phyloP scores from a whole-genome alignment of 495 filamentous ascomycete genomes.

The Daldinia grandis region DNA sequence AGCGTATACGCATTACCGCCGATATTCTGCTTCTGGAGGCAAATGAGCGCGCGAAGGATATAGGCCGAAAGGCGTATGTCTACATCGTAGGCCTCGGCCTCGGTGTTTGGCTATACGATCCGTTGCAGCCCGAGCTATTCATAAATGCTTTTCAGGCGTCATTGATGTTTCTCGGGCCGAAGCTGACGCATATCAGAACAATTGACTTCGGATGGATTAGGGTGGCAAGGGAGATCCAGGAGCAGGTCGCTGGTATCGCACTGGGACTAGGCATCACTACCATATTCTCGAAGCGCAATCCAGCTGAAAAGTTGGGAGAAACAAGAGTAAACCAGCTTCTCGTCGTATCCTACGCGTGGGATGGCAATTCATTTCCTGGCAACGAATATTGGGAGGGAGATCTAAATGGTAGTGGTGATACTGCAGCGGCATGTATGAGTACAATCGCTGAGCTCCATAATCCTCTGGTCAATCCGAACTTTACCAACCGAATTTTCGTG shows the following conservation, averaged over 20 bases:
- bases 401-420: slow-evolving; percentile 45
- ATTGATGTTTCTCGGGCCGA: not conserved
- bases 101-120: slow-evolving; percentile 43
- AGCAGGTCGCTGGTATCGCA: not conserved
- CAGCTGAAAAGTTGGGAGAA: slow-evolving; percentile 42
- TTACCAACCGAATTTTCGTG: slow-evolving; percentile 13
- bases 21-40: slow-evolving; percentile 49
- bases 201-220: slow-evolving; percentile 35
- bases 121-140: slow-evolving; percentile 33
- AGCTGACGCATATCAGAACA: slow-evolving; percentile 19
- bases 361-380: slow-evolving; percentile 51
- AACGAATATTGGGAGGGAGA: slow-evolving; percentile 51
- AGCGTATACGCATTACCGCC: slow-evolving; percentile 41
- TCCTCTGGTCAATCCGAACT: slow-evolving; percentile 40
- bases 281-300: slow-evolving; percentile 44
- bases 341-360: slow-evolving; percentile 53
- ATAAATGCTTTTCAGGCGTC: slow-evolving; percentile 37
- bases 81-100: slow-evolving; percentile 52
- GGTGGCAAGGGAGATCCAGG: not conserved
- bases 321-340: slow-evolving; percentile 37
- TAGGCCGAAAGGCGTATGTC: slow-evolving; percentile 42
- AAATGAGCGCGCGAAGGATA: slow-evolving; percentile 34
- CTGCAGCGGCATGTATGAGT: slow-evolving; percentile 51
- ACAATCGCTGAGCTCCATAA: slow-evolving; percentile 52
- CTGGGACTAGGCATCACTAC: slow-evolving; percentile 29